Base-by-base conservation (phyloP, 352 stramenopile species). In the Sclerospora graminicola region DNA sequence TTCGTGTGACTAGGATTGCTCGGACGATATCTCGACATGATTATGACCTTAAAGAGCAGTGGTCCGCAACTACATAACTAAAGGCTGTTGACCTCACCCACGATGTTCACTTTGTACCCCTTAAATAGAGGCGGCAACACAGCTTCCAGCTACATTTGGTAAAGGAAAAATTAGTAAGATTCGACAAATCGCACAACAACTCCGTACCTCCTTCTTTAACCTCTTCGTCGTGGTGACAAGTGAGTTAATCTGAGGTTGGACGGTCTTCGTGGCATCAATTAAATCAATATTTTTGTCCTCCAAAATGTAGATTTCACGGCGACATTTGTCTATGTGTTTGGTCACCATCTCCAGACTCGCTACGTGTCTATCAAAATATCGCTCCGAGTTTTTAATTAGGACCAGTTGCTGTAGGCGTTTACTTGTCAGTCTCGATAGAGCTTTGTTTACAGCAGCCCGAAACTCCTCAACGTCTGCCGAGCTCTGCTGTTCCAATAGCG, bases 281-380 rank as follows among this genome's bases (percentile, higher is more conserved):
- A 89, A 48, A 33, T 85, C 68, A 30, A 66, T 59, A 44, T 82
- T 87, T 56, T 83, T 87, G 54, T 89, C 74, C 47, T 87, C 68
- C 16, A 89, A 63, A 10, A 24, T 44, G 16, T 57, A 49, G 45
- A 89, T 84, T 44, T 86, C 71, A 8, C 66, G 64, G n/a, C 52
- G 48, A 28, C 66, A 81, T 59, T 89, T 89, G 47, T 73, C 68
- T 53, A 80, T 74, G 35, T 83, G 70, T 57, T 74, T 81, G 16
- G 58, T 82, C 19, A 85, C 43, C 58, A 87, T 82, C 41, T 86
- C 74, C 16, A 89, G 35, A 34, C 57, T 78, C 8, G 71, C 60
- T 23, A 87, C 74, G 20, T 83, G 72, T 35, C 77, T 71, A 39
- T 85, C 74, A 23, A 89, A 50, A 42, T 83, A 89, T 27, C 77